A percentile compares a stretch with the other conserved stretches of the same genome.
Evolutionary conservation across 139 green algal species (phyloP).

Genomic region (Medakamo hakoo): DNA sequence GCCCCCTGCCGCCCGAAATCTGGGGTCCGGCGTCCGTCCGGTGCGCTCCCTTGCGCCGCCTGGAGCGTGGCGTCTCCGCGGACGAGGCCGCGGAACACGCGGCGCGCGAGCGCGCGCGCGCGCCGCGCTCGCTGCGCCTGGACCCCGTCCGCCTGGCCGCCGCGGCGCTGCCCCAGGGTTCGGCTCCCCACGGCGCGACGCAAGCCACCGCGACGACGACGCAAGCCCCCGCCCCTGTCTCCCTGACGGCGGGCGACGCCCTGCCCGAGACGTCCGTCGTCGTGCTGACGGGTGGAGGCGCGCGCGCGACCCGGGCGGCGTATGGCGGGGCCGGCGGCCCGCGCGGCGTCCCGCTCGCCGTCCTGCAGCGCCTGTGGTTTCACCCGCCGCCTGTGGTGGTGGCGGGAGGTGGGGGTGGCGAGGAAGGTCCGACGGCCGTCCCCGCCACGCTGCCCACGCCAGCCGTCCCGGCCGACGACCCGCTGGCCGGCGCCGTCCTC

Average conservation of each 20-base stretch:
- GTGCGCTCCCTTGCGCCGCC: slow-evolving; percentile 27
- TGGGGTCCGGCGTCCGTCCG: slow-evolving; percentile 21
- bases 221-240: slow-evolving; percentile 13
- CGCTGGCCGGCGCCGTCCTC: no score
- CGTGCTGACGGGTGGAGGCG: slow-evolving; percentile 20
- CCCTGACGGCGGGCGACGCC: slow-evolving; percentile 22
- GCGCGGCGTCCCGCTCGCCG: slow-evolving; percentile 20
- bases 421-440: not conserved
- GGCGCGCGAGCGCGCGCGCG: slow-evolving; percentile 27
- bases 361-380: slow-evolving; percentile 42
- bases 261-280: slow-evolving; percentile 36
- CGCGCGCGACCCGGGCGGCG: slow-evolving; percentile 14
- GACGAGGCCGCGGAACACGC: slow-evolving; percentile 23
- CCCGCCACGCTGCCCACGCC: not conserved
- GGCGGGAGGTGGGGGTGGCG: not conserved
- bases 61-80: slow-evolving; percentile 27
- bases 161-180: no score
- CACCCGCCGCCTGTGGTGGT: slow-evolving; percentile 6
- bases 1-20: slow-evolving; percentile 34
- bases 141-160: slow-evolving; percentile 35
- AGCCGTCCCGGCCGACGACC: slow-evolving; percentile 6
- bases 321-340: no score
- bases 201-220: no score
- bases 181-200: no score
- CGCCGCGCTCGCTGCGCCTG: slow-evolving; percentile 24